phyloP scores from a whole-genome alignment of 352 stramenopile genomes.

The Phytopythium mirpurense region DNA sequence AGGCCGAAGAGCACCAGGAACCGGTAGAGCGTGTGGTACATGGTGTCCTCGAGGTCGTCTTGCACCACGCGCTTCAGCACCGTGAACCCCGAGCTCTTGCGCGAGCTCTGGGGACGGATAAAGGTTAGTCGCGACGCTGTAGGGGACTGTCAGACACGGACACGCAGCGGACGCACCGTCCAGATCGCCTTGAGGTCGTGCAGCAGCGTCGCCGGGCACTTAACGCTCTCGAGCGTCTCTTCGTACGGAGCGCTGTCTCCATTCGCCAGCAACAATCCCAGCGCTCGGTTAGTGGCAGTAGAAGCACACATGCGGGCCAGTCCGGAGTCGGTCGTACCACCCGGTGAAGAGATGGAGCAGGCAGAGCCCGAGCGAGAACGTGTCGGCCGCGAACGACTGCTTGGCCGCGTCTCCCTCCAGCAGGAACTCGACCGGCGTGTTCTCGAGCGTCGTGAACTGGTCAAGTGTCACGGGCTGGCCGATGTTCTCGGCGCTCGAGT shows the following conservation, averaged over 20 bases:
- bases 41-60: slow-evolving; percentile 71
- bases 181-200: slow-evolving; percentile 86
- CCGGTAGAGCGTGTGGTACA: slow-evolving; percentile 96
- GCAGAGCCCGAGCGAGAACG: slow-evolving; percentile 94
- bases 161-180: slow-evolving; percentile 40
- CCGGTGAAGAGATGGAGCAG: slow-evolving; percentile 97
- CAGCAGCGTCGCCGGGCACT: slow-evolving; percentile 84
- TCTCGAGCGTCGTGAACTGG: slow-evolving; percentile 98
- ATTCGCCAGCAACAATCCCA: slow-evolving; percentile 1
- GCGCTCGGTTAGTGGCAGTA: too few relatives aligned
- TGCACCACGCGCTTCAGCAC: slow-evolving; percentile 56
- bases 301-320: background rate
- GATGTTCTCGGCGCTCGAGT: slow-evolving; percentile 84
- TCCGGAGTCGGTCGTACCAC: slow-evolving; percentile 27
- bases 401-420: slow-evolving; percentile 88
- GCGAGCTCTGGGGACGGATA: slow-evolving; percentile 26
- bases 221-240: slow-evolving; percentile 93
- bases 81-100: slow-evolving; percentile 56
- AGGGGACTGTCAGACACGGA: background rate
- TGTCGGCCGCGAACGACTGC: slow-evolving; percentile 92
- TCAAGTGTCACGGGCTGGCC: slow-evolving; percentile 90
- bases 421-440: slow-evolving; percentile 95
- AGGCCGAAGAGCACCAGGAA: slow-evolving; percentile 96
- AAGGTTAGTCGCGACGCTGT: background rate
- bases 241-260: slow-evolving; percentile 91